A percentile compares a stretch with the other conserved stretches of the same genome.
Conservation (phyloP, 192 early-diverging fungal species). For the Pecoramyces ruminantium region DNA sequence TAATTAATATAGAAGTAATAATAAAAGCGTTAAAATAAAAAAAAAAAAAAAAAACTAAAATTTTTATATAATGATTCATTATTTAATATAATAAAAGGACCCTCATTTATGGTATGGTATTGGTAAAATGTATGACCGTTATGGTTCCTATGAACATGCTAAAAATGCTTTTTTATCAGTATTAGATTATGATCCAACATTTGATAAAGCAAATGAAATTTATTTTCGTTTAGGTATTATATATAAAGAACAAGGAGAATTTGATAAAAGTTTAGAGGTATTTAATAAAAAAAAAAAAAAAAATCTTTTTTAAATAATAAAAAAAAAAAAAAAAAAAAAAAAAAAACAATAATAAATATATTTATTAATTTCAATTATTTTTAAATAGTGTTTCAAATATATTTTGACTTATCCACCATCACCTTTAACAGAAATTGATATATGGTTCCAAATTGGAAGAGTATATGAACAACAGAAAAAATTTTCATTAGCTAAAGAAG, state of each 20-base stretch:
- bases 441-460: slow-evolving; percentile 97
- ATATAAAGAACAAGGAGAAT: slow-evolving; percentile 83
- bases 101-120: slow-evolving; percentile 99
- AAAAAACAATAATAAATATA: no score
- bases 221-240: slow-evolving; percentile 96
- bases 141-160: slow-evolving; percentile 89
- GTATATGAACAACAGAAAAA: slow-evolving; percentile 92
- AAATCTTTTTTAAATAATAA: no score
- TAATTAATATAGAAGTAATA: no score
- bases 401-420: neutral
- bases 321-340: no score
- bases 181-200: slow-evolving; percentile 85
- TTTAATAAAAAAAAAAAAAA: neutral
- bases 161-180: slow-evolving; percentile 91
- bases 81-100: slow-evolving; percentile 32
- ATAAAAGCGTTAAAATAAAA: no score
- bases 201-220: slow-evolving; percentile 95
- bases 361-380: no score
- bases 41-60: no score
- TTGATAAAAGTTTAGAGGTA: slow-evolving; percentile 49
- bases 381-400: neutral
- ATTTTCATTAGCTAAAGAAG: slow-evolving; percentile 53
- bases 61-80: neutral
- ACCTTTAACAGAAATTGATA: slow-evolving; percentile 88
- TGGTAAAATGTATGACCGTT: slow-evolving; percentile 92